Base-by-base conservation (phyloP, 2,329 filamentous ascomycete species). In the Zymoseptoria passerinii region DNA sequence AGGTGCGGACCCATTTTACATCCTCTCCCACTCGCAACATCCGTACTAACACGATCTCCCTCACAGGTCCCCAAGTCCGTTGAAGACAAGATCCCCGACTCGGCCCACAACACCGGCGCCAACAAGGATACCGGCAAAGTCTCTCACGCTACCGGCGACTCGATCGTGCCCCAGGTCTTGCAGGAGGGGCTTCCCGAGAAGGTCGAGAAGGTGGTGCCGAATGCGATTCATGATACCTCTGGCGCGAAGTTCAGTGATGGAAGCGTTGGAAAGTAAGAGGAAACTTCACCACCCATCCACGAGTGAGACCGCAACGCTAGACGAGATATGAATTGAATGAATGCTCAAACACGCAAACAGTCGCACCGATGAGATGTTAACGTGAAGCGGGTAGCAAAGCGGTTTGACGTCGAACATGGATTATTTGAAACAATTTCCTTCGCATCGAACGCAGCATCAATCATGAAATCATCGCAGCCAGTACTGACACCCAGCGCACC, bases 111-210 rank as follows among this genome's bases (percentile, higher is more conserved):
- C 59, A 75, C 74, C 1, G 68, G 70, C 49, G 66, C 56, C 58
- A 68, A 68, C 64, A 28, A 63, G 16, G 59, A 71, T 28, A 70
- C 72, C 28, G 71, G 71, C 58, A 71, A 74, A 57, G 65, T 74
- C 63, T 73, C 72, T 2, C 75, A 77, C 62, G 75, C 74, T 3
- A 71, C 71, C 52, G 70, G 73, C 5, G 68, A 67, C 20, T 73
- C 71, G 16, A 74, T 72, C 18, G 76, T 78, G 0, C 77, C 77
- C 9, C 68, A 75, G 67, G 68, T 70, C 27, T 62, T 78, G 5
- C 76, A 78, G 64, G 73, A 78, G 66, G 72, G 69, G 48, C 67
- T 78, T 1, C 76, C 76, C 1, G 74, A 78, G 66, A 74, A 71
- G 29, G 63, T 79, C 4, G 76, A 78, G 70, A 71, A 74, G 51